Conservation (phyloP, 2,329 filamentous ascomycete species). For the Hypoxylon sp. region DNA sequence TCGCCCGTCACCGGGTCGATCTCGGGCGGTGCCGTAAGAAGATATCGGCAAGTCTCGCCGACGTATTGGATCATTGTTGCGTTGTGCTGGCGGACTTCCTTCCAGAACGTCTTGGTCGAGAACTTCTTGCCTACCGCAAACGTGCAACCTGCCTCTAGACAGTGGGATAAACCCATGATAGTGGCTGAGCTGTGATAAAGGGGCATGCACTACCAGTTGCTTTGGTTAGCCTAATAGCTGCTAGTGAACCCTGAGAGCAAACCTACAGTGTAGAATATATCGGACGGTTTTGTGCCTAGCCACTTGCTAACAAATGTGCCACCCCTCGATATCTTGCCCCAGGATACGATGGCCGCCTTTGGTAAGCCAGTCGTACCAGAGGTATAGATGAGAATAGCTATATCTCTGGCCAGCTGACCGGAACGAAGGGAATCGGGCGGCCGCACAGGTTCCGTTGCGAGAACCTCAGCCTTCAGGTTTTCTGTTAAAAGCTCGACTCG, state of each 20-base stretch:
- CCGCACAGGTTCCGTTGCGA: conserved; percentile 64
- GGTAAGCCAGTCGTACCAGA: conserved; percentile 88
- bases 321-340: conserved; percentile 71
- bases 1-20: conserved; percentile 72
- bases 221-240: conserved; percentile 6
- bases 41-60: conserved; percentile 86
- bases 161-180: conserved; percentile 74
- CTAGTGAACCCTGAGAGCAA: neutral
- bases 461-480: conserved; percentile 66
- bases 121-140: conserved; percentile 82
- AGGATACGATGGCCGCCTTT: conserved; percentile 82
- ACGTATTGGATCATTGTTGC: conserved; percentile 89
- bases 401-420: conserved; percentile 63
- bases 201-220: conserved; percentile 77
- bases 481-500: conserved; percentile 72
- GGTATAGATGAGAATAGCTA: conserved; percentile 84
- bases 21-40: conserved; percentile 74
- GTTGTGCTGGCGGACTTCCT: conserved; percentile 75
- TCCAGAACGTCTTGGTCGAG: conserved; percentile 81
- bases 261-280: conserved; percentile 80
- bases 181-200: conserved; percentile 86
- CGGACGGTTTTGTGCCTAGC: conserved; percentile 68
- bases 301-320: conserved; percentile 65
- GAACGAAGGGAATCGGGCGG: conserved; percentile 68
- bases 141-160: conserved; percentile 71